Evolutionary conservation across 1,139 yeast genomes (phyloP), one percentile per base, ranked within the genome.

Genomic region (Pichia cactophila): DNA sequence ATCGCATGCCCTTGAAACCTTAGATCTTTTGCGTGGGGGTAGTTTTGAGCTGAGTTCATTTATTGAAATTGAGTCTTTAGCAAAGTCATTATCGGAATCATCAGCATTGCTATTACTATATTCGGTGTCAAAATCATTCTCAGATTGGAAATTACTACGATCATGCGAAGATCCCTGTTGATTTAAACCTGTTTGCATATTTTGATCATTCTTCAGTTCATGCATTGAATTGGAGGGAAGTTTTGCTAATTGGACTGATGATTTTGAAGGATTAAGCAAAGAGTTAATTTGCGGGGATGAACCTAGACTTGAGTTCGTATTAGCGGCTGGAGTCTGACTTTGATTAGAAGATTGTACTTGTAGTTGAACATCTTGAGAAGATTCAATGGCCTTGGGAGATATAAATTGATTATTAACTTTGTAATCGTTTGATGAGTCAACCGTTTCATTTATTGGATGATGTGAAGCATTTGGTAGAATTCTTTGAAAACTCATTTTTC

Each of bases 1-100:
- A 59, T 81, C 86, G 62, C 87, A 81, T 4, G 86, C 86, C 47
- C 87, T 63, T 2, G 84, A 79, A 1, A 81, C 84, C 60, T 81
- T 81, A n/a, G 83, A 73, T 49, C 86, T 59, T 59, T 81, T 81
- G 35, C 84, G 36, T 23, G 54, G 54, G 9, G 54, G 50, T 26
- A 45, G 7, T 11, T 23, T 37, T 4, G 26, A 14, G 12, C 23
- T 36, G 17, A 35, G 26, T 29, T 9, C 26, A 33, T 36, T 20
- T 20, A 2, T 29, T 12, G 11, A n/a, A 28, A 17, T 17, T 41
- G 33, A 26, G 35, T 28, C 14, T 42, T 41, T 33, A 29, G 41
- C 5, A n/a, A 29, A 20, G 4, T 49, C 45, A 11, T 41, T 35
- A 17, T 43, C 47, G 12, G 29, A 29, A 8, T 42, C 49, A 38